phyloP scores from a whole-genome alignment of 306 rosid species.

The Castanospermum australe region DNA sequence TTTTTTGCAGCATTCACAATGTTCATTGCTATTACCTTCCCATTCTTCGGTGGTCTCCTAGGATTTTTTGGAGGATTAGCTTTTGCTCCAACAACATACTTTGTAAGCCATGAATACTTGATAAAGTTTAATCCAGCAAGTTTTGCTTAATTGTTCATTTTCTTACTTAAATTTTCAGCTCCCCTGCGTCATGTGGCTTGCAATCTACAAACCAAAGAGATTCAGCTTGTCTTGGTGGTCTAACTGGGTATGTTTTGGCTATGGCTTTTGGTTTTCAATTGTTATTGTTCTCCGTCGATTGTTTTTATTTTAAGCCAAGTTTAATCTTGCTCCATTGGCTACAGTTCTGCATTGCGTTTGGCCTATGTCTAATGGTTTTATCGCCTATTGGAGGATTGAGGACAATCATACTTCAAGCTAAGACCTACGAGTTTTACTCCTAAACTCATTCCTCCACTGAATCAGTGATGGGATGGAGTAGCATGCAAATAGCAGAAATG shows the following conservation, averaged over 20 bases:
- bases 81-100: constrained; percentile 88
- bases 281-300: background rate
- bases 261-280: background rate
- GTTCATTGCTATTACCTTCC: constrained; percentile 77
- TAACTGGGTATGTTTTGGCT: constrained; percentile 58
- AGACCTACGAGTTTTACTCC: constrained; percentile 53
- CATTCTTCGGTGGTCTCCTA: constrained; percentile 77
- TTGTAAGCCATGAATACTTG: constrained; percentile 49
- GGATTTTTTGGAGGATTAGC: constrained; percentile 92
- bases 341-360: constrained; percentile 69
- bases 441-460: constrained; percentile 7
- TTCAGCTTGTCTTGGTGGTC: constrained; percentile 79
- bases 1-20: constrained; percentile 63
- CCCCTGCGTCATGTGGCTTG: constrained; percentile 87
- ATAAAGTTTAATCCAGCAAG: background rate
- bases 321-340: constrained; percentile 6
- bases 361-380: constrained; percentile 50
- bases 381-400: constrained; percentile 80
- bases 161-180: constrained; percentile 55
- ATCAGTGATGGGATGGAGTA: background rate
- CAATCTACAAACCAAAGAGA: constrained; percentile 69
- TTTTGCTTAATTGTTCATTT: background rate
- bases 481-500: background rate
- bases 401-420: constrained; percentile 51
- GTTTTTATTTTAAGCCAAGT: background rate